Conservation (phyloP, 1,284 basidiomycete genomes). For the Ustanciosporium gigantosporum region DNA sequence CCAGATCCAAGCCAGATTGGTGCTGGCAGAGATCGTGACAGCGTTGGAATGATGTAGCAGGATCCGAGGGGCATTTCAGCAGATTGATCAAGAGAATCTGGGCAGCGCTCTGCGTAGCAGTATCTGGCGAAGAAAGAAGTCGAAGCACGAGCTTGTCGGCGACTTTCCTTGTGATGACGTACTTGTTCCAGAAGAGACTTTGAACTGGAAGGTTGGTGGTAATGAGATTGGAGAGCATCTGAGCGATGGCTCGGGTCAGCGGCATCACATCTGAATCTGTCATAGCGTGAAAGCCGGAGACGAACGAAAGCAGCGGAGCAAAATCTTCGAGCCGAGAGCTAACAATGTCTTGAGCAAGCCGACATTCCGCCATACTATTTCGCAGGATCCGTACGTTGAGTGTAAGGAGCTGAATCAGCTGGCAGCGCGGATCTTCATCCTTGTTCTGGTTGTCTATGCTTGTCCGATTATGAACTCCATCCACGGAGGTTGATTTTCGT, state of each 20-base stretch:
- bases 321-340: conserved; percentile 5
- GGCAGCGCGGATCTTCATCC: not conserved
- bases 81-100: conserved; percentile 37
- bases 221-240: conserved; percentile 39
- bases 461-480: no score
- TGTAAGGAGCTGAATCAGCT: conserved; percentile 1
- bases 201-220: conserved; percentile 22
- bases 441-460: not conserved
- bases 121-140: conserved; percentile 27
- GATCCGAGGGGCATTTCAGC: not conserved
- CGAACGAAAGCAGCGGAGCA: conserved; percentile 10
- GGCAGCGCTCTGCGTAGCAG: conserved; percentile 22
- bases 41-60: not conserved
- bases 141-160: conserved; percentile 14
- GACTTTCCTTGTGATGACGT: conserved; percentile 5
- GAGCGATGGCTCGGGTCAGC: conserved; percentile 17
- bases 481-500: not conserved
- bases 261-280: conserved; percentile 17
- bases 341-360: conserved; percentile 8
- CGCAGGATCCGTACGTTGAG: conserved; percentile 10
- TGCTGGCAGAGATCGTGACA: conserved; percentile 14
- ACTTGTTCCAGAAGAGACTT: conserved; percentile 13
- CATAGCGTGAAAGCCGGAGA: conserved; percentile 24
- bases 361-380: conserved; percentile 18
- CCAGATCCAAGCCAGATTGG: conserved; percentile 5